Evolutionary conservation across 2,329 filamentous ascomycete genomes (phyloP), one percentile per base, ranked within the genome.

Genomic region (Venturiaceae sp.): DNA sequence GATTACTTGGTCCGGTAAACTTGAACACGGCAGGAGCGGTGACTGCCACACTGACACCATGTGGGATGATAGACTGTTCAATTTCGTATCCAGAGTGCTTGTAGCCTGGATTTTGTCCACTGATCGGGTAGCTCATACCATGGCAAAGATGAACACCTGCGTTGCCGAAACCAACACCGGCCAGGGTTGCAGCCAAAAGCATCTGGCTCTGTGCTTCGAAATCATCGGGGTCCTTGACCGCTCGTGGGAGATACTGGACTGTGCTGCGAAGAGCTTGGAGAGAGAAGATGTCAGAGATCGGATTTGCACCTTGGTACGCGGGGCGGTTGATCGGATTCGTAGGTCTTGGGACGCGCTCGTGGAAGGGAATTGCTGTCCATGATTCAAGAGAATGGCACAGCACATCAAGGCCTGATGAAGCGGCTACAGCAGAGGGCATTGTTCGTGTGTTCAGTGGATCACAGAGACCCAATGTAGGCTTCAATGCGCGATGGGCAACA

Each of bases 41-140:
- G 6, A 97, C 92, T 3, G 92, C 94, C 1, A 99, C 94, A 1
- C 88, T 92, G 26, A 99, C 94, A 57, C 94, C 94, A 71, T 99
- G 94, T 0, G 94, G 94, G 67, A 99, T 97, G 66, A 99, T 87
- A 9, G 88, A 84, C 32, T 80, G 71, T 28, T 83, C 74, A 7
- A 95, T 84, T 1, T 86, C 77, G 72, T 99, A 99, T n/a, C 94
- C 94, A 0, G 80, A 72, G 69, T 99, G 94, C 66, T 84, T 85
- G 75, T 97, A 97, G 5, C 87, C 86, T 0, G 89, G 90, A 70
- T 99, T 99, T 70, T 96, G 92, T 32, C 91, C 90, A 0, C 90
- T 95, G 68, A 99, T 96, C 19, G 94, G 94, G 69, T 99, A 99
- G 26, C 89, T 95, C 92, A 99, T 97, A 69, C 92, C 86, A 69